Base-by-base conservation (phyloP, 2,329 filamentous ascomycete species). In the Arthrobotrys entomopaga region DNA sequence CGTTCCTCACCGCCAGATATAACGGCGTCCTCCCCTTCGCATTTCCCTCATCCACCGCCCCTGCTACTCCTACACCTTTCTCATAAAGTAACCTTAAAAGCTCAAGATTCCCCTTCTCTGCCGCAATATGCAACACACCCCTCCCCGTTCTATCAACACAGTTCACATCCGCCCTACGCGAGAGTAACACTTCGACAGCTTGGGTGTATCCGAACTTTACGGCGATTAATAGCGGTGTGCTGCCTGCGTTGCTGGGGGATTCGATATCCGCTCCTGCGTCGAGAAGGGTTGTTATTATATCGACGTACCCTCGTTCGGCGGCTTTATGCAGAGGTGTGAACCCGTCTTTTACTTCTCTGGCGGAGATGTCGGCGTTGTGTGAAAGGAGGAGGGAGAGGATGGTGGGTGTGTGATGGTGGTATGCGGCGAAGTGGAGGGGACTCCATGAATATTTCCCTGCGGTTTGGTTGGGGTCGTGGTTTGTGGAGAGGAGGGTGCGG, bases 301-400 rank as follows among this genome's bases (percentile, higher is more conserved):
- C 67, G n/a, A 57, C 49, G 49, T 58, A 48, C 10, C 75, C 75
- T 19, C 60, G 49, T 50, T 66, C 65, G 11, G 64, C 63, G 2
- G 75, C 75, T 29, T 65, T 69, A 16, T 76, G 67, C n/a, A 77
- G 69, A 0, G 67, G 76, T 34, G 67, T 74, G 43, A 75, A 61
- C 24, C 67, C 76, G 7, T 43, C 46, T 58, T 67, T 67, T 7
- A 54, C 3, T 59, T 67, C 64, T 48, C 16, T 53, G 10, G 34
- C 48, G 11, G 11, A 34, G 13, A 60, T 52, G 13, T 38, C 20
- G 2, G 64, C 16, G n/a, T 48, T 53, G 8, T 40, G 16, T 8
- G 64, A 29, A 24, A 24, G 16, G 7, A 67, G 48, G 22, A 67
- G 43, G n/a, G 52, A 19, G 8, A 24, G 2, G 20, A 67, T 22